A percentile compares a stretch with the other conserved stretches of the same genome.
Evolutionary conservation across 371 early-diverging fungal genomes (phyloP).

Genomic region (Lichtheimia corymbifera): DNA sequence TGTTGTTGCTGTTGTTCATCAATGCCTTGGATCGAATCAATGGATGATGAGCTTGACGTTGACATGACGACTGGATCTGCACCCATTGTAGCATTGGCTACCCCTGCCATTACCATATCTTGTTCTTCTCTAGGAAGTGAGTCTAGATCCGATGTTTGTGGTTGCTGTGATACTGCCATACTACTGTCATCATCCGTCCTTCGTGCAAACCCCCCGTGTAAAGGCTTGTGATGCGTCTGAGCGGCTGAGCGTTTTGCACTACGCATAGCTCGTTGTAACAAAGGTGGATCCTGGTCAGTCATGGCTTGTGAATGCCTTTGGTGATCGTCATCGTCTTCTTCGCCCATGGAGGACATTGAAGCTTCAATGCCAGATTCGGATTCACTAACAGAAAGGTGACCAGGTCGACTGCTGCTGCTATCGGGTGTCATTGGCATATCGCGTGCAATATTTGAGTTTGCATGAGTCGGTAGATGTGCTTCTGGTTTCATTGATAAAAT

Average conservation of each 20-base stretch:
- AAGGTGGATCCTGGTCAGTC: conserved; percentile 1
- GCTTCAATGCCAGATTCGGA: conserved; percentile 23
- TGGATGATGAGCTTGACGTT: conserved; percentile 7
- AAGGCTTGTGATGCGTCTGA: neutral
- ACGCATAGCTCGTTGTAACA: conserved; percentile 15
- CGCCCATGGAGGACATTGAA: conserved; percentile 13
- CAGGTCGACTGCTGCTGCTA: too few species aligned
- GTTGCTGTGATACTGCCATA: neutral
- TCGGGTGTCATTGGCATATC: too few species aligned
- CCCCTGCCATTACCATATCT: conserved; percentile 4
- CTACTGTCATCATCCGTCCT: neutral
- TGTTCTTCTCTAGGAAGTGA: conserved; percentile 13
- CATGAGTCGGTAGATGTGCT: too few species aligned
- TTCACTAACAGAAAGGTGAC: conserved; percentile 12
- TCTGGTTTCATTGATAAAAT: neutral
- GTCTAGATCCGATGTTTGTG: neutral
- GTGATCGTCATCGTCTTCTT: conserved; percentile 6
- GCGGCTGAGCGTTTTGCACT: conserved; percentile 11
- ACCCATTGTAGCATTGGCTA: conserved; percentile 5
- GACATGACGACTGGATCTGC: conserved; percentile 2
- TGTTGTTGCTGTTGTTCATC: neutral
- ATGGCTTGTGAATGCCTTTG: neutral
- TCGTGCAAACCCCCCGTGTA: neutral
- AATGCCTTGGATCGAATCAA: neutral
- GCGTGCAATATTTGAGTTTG: too few species aligned